phyloP scores from a whole-genome alignment of 2,329 filamentous ascomycete genomes.

The Xylariales sp. region DNA sequence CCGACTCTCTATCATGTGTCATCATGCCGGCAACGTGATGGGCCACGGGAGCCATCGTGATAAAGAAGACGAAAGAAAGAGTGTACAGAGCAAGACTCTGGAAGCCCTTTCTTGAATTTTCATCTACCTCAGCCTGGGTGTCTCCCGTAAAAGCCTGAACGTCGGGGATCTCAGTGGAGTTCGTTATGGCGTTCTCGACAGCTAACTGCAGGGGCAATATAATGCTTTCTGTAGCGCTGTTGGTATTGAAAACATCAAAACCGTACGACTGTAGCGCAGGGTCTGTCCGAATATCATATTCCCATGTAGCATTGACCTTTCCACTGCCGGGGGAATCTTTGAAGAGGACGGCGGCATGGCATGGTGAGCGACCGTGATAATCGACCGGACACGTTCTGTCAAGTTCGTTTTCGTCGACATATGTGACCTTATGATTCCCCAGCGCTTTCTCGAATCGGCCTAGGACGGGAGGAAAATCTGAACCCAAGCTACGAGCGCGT shows the following conservation, averaged over 20 bases:
- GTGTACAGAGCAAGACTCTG: slow-evolving; percentile 70
- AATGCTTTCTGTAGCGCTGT: slow-evolving; percentile 74
- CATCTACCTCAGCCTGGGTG: slow-evolving; percentile 62
- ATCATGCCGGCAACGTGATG: slow-evolving; percentile 79
- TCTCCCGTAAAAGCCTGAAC: slow-evolving; percentile 42
- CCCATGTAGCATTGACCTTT: slow-evolving; percentile 62
- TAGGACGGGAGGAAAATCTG: slow-evolving; percentile 43
- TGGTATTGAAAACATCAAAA: slow-evolving; percentile 65
- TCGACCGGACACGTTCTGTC: slow-evolving; percentile 43
- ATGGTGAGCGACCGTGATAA: slow-evolving; percentile 71
- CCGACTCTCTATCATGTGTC: slow-evolving; percentile 69
- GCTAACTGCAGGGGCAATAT: slow-evolving; percentile 73
- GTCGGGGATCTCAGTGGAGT: slow-evolving; percentile 40
- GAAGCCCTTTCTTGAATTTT: slow-evolving; percentile 68
- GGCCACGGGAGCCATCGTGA: slow-evolving; percentile 75
- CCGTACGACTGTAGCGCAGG: slow-evolving; percentile 63
- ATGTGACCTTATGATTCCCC: slow-evolving; percentile 35
- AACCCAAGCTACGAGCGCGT: slow-evolving; percentile 39
- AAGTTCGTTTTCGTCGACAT: slow-evolving; percentile 35
- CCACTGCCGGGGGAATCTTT: slow-evolving; percentile 73
- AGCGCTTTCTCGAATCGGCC: slow-evolving; percentile 42
- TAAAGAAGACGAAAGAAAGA: slow-evolving; percentile 71
- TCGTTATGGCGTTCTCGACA: slow-evolving; percentile 46
- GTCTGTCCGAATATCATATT: slow-evolving; percentile 78
- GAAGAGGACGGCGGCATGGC: slow-evolving; percentile 79